Evolutionary conservation across 768 basidiomycete genomes (phyloP), one percentile per base, ranked within the genome.

Genomic region (Pisolithus tinctorius): DNA sequence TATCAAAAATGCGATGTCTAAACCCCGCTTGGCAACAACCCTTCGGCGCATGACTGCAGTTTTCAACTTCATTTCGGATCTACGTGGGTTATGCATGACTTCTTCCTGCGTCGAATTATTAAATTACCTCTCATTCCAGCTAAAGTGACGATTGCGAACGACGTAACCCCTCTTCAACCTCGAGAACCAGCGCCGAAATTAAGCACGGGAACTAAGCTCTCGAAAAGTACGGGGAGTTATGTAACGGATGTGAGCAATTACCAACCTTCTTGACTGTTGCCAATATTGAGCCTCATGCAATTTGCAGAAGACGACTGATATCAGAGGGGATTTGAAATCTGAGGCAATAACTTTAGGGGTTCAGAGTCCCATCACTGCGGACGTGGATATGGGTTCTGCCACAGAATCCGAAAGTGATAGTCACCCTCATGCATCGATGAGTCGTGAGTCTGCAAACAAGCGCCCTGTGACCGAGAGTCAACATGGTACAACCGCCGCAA

Each of bases 41-140:
- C 71, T 90, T 40, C 77, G 79, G 53, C 83, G 88, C 48, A 79
- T 87, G 70, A 81, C 86, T 8, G 84, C 88, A 23, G 70, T 84
- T 60, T 79, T 86, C 61, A 85, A 86, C 65, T 84, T 82, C 67
- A 64, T 74, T 49, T 66, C 79, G 54, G 78, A 83, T 45, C 76
- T 80, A 59, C 85, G 88, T 88, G 59, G 65, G 86, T 74, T 36
- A 42, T 41, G 27, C 49, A 45, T 53, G 48, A 54, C 50, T 56
- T 8, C 30, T 44, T 39, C 37, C 40, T 46, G 26, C 39, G 41
- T 39, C 44, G n/a, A 37, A 36, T 45, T 38, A 44, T 56, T 49
- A 56, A 50, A 56, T 52, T 29, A 59, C 53, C 49, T 36, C 41
- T 38, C 40, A 26, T 52, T 59, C 55, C 50, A 88, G 86, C 85